Percentiles rank a stretch among this genome's conserved stretches.
Evolutionary conservation across 768 basidiomycete species (phyloP).

Genomic region (Lactarius pseudohatsudake): DNA sequence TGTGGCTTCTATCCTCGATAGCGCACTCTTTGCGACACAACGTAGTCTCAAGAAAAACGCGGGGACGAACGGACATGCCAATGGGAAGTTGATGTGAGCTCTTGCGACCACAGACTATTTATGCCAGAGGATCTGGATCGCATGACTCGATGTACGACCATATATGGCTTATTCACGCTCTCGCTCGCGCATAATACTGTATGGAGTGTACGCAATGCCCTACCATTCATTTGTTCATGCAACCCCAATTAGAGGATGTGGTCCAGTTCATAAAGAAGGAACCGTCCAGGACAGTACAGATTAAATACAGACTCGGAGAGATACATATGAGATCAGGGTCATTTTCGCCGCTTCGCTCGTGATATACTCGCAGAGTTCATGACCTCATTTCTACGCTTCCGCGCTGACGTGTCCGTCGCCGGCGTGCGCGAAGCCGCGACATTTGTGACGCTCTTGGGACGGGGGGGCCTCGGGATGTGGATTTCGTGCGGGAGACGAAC

Average conservation of each 20-base stretch:
- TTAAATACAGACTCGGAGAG: conserved; percentile 11
- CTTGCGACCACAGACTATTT: conserved; percentile 1
- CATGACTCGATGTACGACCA: conserved; percentile 18
- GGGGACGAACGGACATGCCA: conserved; percentile 25
- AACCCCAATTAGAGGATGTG: background rate
- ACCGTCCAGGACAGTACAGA: background rate
- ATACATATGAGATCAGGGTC: conserved; percentile 2
- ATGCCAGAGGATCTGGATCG: background rate
- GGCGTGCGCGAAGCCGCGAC: conserved; percentile 8
- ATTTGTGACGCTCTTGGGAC: conserved; percentile 22
- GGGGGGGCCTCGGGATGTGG: conserved; percentile 1
- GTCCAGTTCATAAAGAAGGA: background rate
- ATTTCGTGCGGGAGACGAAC: conserved; percentile 35
- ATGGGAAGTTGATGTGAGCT: conserved; percentile 31
- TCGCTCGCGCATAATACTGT: conserved; percentile 1
- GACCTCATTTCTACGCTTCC: conserved; percentile 21
- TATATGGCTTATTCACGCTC: conserved; percentile 9
- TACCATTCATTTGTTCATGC: conserved; percentile 1
- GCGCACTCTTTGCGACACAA: conserved; percentile 80
- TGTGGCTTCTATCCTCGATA: conserved; percentile 86
- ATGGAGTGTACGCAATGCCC: background rate
- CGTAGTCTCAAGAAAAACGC: conserved; percentile 67
- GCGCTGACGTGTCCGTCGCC: conserved; percentile 9
- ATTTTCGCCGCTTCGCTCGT: conserved; percentile 24
- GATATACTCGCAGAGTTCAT: background rate